Evolutionary conservation across 2,329 filamentous ascomycete genomes (phyloP), one percentile per base, ranked within the genome.

Genomic region (Coniochaeta sp.): DNA sequence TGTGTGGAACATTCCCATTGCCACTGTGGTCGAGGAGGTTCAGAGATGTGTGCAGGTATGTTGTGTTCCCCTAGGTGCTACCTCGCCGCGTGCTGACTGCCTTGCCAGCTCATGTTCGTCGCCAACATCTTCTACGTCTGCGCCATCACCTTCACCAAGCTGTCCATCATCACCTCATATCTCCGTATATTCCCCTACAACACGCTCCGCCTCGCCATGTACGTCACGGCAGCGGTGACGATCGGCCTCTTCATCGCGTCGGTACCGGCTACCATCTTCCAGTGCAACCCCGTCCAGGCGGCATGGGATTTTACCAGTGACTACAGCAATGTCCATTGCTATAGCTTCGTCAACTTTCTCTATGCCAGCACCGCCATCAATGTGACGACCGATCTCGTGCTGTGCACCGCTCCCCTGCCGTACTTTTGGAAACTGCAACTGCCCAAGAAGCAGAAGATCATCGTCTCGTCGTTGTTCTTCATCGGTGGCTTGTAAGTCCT

Each of bases 131-230:
- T 69, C 28, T 68, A 69, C 54, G 63, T 66, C 7, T 62, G 64
- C 6, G 65, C 65, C 50, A 67, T 66, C 7, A 63, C 65, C 38
- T 65, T 68, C 7, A 69, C 68, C 50, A 71, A 71, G 52, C 58
- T 70, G n/a, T 70, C 67, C n/a, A 68, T 71, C 55, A 55, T 71
- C 36, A 63, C 62, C 47, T 68, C 67, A n/a, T 70, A 68, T 59
- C 55, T 70, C 19, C 67, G 69, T 57, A 69, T 71, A 57, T 69
- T 71, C 60, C 73, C 70, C 8, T 70, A 71, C 58, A 67, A 67
- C 26, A 58, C 63, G 16, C 59, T 67, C 2, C 70, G 71, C 58
- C 62, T 66, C 34, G 61, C 71, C 28, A 59, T 74, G 40, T 72
- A 60, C 63, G 71, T 40, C 64, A 72, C 64, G 10, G 72, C 65